Evolutionary conservation across 108 stramenopile genomes (phyloP), one percentile per base, ranked within the genome.

Genomic region (Stephanodiscus minutulus): DNA sequence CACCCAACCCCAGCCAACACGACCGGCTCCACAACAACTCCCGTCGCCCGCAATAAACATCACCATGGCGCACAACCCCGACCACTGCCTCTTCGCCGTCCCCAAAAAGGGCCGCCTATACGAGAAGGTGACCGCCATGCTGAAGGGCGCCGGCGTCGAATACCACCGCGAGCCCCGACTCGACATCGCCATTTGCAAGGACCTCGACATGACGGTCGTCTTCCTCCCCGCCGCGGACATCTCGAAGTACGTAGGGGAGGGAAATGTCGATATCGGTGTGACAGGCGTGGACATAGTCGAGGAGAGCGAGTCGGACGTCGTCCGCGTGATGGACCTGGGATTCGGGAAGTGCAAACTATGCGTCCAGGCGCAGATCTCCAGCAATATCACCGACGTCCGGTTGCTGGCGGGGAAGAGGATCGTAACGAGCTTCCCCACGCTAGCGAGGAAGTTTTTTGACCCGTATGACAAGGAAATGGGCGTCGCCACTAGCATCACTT

Each of bases 101-200:
- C 98, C 98, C 41, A 98, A 98, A 73, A 98, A 98, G 85, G 98
- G 98, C 28, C 83, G 98, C 39, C 87, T 98, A 7, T 86, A 92
- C 66, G 94, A 96, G 25, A 94, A 96, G 77, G 90, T 93, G 48
- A 81, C 86, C 56, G 89, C 83, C 69, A 89, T 97, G 84, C 86
- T 98, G 61, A 87, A 87, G 59, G 98, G 98, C 2, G 90, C 96
- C 24, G 98, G 98, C 4, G 85, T 98, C 61, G 92, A 97, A 50
- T 97, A 96, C 83, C 84, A 81, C 39, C 85, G 98, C 18, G 89
- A 91, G 66, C 67, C 87, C 25, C 87, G 96, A 29, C 76, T 95
- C 37, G 96, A 97, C 63, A 88, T 96, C 64, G 95, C 95, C 22
- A 57, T 92, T 10, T 96, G 95, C 77, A 83, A 81, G 31, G 86